Percentiles rank a stretch among this genome's conserved stretches.
phyloP scores from a whole-genome alignment of 768 basidiomycete genomes.

The Mrakia blollopis region DNA sequence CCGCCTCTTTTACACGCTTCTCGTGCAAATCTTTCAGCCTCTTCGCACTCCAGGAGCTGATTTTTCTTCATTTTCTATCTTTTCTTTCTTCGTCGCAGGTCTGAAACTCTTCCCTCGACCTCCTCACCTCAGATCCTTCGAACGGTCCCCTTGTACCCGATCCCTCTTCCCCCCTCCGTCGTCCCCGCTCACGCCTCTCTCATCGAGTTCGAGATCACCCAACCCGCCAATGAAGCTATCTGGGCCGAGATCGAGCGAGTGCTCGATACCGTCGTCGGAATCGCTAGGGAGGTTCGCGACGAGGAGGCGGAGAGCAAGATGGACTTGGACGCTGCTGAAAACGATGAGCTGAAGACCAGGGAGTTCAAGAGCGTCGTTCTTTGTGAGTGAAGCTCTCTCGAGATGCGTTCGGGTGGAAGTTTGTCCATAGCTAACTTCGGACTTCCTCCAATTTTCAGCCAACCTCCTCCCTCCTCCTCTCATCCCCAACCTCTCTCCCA shows the following conservation, averaged over 20 bases:
- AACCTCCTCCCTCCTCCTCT: slow-evolving; percentile 21
- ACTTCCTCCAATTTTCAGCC: not conserved
- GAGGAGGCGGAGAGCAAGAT: not conserved
- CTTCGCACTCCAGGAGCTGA: not conserved
- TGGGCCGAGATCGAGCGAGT: slow-evolving; percentile 27
- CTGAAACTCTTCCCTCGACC: not conserved
- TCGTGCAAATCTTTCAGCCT: not conserved
- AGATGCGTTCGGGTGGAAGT: no score
- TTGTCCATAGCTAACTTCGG: not conserved
- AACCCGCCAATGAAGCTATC: not conserved
- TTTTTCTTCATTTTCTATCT: not conserved
- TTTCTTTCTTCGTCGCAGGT: not conserved
- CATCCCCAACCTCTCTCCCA: not conserved
- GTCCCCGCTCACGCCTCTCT: not conserved
- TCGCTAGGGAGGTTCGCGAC: slow-evolving; percentile 14
- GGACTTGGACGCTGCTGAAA: not conserved
- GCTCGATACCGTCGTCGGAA: slow-evolving; percentile 16
- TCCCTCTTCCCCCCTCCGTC: slow-evolving; percentile 1
- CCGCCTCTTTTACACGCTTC: not conserved
- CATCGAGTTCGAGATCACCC: slow-evolving; percentile 25
- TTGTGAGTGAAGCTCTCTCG: not conserved
- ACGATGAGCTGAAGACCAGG: not conserved
- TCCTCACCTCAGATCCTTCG: slow-evolving; percentile 2
- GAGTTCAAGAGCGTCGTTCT: slow-evolving; percentile 18
- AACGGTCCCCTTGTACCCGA: slow-evolving; percentile 6